Evolutionary conservation across 495 filamentous ascomycete genomes (phyloP).

Genomic region (Xeromyces bisporus): DNA sequence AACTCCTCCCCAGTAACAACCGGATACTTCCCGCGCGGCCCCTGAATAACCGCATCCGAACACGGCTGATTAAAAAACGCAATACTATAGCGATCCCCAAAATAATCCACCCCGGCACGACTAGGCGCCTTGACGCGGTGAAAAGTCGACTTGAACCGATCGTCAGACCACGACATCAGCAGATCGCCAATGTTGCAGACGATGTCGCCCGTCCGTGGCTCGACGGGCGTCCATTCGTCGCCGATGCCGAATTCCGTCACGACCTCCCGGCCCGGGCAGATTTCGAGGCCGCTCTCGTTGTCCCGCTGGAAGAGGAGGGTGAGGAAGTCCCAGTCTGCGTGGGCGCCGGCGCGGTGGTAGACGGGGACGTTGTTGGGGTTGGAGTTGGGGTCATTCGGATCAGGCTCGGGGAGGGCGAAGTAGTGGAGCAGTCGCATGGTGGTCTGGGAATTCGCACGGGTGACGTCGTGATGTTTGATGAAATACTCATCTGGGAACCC

Average conservation of each 20-base stretch:
- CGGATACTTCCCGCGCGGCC: conserved; percentile 43
- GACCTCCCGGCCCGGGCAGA: conserved; percentile 47
- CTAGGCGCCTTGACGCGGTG: conserved; percentile 44
- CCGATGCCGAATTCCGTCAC: conserved; percentile 42
- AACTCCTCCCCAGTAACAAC: conserved; percentile 41
- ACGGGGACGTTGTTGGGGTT: conserved; percentile 6
- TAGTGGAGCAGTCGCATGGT: conserved; percentile 45
- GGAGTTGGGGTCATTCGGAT: conserved; percentile 23
- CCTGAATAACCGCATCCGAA: conserved; percentile 41
- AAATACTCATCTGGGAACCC: conserved; percentile 42
- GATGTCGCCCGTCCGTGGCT: conserved; percentile 38
- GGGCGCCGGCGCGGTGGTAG: conserved; percentile 46
- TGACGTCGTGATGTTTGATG: conserved; percentile 34
- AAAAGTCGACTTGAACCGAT: conserved; percentile 49
- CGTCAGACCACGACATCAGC: conserved; percentile 53
- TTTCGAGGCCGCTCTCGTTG: conserved; percentile 45
- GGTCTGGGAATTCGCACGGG: conserved; percentile 32
- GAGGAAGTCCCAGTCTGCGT: conserved; percentile 46
- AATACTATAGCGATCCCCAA: conserved; percentile 42
- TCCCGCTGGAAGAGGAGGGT: conserved; percentile 50
- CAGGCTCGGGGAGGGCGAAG: conserved; percentile 22
- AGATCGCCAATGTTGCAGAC: conserved; percentile 55
- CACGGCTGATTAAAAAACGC: conserved; percentile 52
- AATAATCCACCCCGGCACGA: conserved; percentile 35
- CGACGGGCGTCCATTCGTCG: conserved; percentile 45